Evolutionary conservation across 495 filamentous ascomycete genomes (phyloP).

Genomic region (Penicillium longicatenatum): DNA sequence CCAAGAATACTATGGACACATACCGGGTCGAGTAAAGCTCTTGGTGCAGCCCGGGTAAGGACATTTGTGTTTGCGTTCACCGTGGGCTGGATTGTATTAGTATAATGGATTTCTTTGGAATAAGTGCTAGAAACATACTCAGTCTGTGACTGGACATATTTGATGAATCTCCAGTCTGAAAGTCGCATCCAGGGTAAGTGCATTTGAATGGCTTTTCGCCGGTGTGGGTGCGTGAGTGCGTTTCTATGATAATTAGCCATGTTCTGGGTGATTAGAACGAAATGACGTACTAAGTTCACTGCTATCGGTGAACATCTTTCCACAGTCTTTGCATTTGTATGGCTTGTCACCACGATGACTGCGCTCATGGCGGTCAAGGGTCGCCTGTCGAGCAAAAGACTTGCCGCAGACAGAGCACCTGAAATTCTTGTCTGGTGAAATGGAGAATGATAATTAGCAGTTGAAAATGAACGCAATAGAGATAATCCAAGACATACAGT

Average conservation of each 20-base stretch:
- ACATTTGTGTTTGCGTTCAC: constrained; percentile 51
- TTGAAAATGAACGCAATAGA: background rate
- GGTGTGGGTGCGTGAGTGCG: constrained; percentile 53
- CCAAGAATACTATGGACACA: background rate
- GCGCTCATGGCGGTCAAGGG: constrained; percentile 52
- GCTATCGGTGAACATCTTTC: constrained; percentile 51
- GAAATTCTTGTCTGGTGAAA: constrained; percentile 44
- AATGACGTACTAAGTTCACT: constrained; percentile 49
- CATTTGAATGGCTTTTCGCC: constrained; percentile 56
- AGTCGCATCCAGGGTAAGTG: constrained; percentile 49
- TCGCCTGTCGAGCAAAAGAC: constrained; percentile 48
- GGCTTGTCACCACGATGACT: constrained; percentile 57
- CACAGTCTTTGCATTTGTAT: constrained; percentile 47
- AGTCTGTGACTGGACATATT: constrained; percentile 54
- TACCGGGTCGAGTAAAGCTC: constrained; percentile 53
- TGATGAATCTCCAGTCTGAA: constrained; percentile 51
- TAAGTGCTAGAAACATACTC: constrained; percentile 30
- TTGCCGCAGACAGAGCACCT: constrained; percentile 50
- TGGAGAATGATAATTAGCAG: background rate
- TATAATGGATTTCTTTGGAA: background rate
- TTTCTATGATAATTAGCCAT: constrained; percentile 39
- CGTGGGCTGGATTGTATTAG: constrained; percentile 38
- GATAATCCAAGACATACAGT: constrained; percentile 33
- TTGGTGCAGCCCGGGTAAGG: constrained; percentile 44
- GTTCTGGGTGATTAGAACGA: too few relatives aligned